phyloP scores from a whole-genome alignment of 164 flowering plant species.

The Protea cynaroides region DNA sequence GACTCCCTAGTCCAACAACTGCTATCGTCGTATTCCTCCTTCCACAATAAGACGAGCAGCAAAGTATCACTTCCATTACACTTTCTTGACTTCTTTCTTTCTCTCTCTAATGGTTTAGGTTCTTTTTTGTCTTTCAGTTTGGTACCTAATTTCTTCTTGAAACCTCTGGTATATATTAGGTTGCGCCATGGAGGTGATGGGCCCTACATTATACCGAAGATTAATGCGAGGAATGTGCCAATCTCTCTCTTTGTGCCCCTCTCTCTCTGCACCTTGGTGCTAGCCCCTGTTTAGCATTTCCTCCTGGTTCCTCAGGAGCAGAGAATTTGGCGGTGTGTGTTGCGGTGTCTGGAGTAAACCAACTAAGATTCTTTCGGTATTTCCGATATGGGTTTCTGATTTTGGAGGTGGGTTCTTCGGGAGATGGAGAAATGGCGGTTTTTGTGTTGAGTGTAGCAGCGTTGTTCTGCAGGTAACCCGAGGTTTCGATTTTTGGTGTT shows the following conservation, averaged over 20 bases:
- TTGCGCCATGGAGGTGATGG: slow-evolving; percentile 2
- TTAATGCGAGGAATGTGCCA: no score
- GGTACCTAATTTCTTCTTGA: slow-evolving; percentile 18
- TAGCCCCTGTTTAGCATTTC: slow-evolving; percentile 19
- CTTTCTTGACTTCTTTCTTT: no score
- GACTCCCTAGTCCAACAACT: slow-evolving; percentile 4
- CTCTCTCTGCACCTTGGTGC: slow-evolving; percentile 10
- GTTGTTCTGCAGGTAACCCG: not conserved
- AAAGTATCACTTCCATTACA: not conserved
- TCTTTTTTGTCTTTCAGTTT: slow-evolving; percentile 17
- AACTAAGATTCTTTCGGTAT: slow-evolving; percentile 9
- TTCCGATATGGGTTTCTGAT: slow-evolving; percentile 19
- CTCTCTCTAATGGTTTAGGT: slow-evolving; percentile 34
- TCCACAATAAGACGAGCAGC: not conserved
- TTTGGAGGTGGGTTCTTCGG: slow-evolving; percentile 9
- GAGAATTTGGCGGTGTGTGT: not conserved
- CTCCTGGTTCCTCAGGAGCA: not conserved
- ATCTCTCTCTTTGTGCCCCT: slow-evolving; percentile 12
- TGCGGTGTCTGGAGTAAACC: not conserved
- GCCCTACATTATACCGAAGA: slow-evolving; percentile 3
- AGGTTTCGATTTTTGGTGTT: not conserved
- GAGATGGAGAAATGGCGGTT: not conserved
- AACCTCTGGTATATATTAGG: slow-evolving; percentile 20
- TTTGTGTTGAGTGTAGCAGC: not conserved
- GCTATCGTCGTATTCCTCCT: not conserved